Percentiles rank a stretch among this genome's conserved stretches.
phyloP scores from a whole-genome alignment of 75 land plant species.

The Sequoia sempervirens region DNA sequence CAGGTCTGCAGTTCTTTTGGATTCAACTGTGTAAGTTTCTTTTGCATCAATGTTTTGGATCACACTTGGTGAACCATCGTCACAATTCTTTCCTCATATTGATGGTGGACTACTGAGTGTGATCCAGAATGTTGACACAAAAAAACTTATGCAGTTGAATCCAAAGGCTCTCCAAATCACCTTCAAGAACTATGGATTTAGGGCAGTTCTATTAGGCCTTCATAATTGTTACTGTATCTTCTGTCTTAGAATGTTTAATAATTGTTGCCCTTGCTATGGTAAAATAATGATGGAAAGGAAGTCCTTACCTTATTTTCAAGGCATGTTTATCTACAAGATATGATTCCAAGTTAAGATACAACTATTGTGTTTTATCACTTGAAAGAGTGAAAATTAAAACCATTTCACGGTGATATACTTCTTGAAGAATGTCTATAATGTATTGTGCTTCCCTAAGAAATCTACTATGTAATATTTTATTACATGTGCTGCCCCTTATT shows the following conservation, averaged over 20 bases:
- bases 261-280: too few relatives aligned
- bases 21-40: too few relatives aligned
- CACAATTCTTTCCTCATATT: too few relatives aligned
- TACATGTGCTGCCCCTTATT: background rate
- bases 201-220: background rate
- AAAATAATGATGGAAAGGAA: conserved; percentile 1
- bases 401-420: background rate
- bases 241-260: background rate
- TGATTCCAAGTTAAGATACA: background rate
- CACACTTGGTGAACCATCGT: too few relatives aligned
- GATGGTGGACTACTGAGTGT: too few relatives aligned
- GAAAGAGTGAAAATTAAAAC: background rate
- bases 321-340: background rate
- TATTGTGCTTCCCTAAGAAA: background rate
- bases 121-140: too few relatives aligned
- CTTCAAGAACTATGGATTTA: too few relatives aligned
- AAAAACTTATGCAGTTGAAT: too few relatives aligned
- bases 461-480: background rate
- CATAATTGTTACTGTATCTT: too few relatives aligned
- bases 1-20: background rate
- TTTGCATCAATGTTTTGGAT: too few relatives aligned
- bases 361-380: background rate
- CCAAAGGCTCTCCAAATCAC: too few relatives aligned
- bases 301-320: background rate
- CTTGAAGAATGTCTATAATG: background rate